These are phyloP conservation scores for Suhomyces canberraensis DNA, from an alignment of 805 yeast genomes.

Conservation along the genomic window DNA sequence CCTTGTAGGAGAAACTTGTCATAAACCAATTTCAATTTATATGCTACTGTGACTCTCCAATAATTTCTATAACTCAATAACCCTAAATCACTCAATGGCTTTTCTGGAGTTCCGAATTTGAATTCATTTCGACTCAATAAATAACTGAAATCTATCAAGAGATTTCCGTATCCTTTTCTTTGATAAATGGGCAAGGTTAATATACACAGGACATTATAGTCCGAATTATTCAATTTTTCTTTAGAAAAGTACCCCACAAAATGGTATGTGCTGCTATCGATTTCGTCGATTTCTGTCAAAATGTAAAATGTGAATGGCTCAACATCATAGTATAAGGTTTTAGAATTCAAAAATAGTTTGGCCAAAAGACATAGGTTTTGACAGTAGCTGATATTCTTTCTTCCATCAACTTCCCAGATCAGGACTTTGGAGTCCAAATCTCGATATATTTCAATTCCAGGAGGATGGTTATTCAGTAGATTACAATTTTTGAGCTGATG, in stretches of 20 bases:
- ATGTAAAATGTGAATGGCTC: constrained; percentile 93
- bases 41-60: constrained; percentile 72
- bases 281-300: constrained; percentile 61
- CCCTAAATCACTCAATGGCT: constrained; percentile 87
- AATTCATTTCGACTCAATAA: constrained; percentile 70
- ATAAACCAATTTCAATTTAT: constrained; percentile 33
- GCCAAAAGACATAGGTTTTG: constrained; percentile 89
- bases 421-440: constrained; percentile 28
- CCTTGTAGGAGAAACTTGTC: constrained; percentile 1
- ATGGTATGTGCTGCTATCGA: constrained; percentile 48
- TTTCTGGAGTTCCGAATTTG: constrained; percentile 90
- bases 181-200: constrained; percentile 86
- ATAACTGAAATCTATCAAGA: constrained; percentile 87
- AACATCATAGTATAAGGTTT: constrained; percentile 90
- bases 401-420: constrained; percentile 66
- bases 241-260: constrained; percentile 95
- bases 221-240: constrained; percentile 71
- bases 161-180: constrained; percentile 83
- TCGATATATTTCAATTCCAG: constrained; percentile 42
- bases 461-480: constrained; percentile 59
- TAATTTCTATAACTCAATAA: constrained; percentile 79
- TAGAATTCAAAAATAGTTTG: constrained; percentile 83
- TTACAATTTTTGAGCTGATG: constrained; percentile 73
- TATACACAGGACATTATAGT: constrained; percentile 86
- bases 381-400: constrained; percentile 76